phyloP scores from a whole-genome alignment of 1,139 yeast genomes.

The Candida sp. region DNA sequence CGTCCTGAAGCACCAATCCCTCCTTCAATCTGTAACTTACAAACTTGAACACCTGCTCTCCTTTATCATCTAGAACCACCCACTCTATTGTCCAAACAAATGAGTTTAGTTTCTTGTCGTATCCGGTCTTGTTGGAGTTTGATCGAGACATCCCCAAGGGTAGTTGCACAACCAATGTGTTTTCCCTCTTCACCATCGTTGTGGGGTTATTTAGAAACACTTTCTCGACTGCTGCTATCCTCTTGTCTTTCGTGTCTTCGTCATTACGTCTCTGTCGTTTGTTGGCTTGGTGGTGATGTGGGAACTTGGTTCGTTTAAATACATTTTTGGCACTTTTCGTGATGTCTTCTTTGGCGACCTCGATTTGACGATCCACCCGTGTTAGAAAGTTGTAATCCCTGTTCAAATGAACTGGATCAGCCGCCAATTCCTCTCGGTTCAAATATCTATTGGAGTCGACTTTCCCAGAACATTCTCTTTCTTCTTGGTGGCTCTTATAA shows the following conservation, averaged over 20 bases:
- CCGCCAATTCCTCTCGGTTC: conserved; percentile 41
- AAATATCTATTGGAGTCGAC: conserved; percentile 68
- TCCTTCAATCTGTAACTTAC: conserved; percentile 54
- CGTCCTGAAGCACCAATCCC: conserved; percentile 29
- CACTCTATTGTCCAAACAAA: conserved; percentile 87
- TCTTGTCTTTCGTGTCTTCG: conserved; percentile 24
- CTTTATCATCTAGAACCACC: conserved; percentile 44
- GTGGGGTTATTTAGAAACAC: conserved; percentile 28
- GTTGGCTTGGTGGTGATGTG: conserved; percentile 14
- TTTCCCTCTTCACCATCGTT: conserved; percentile 34
- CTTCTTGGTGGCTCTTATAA: conserved; percentile 69
- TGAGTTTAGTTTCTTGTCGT: conserved; percentile 65
- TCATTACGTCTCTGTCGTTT: conserved; percentile 28
- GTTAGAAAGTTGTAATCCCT: conserved; percentile 84
- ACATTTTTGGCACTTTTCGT: conserved; percentile 36
- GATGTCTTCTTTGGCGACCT: conserved; percentile 55
- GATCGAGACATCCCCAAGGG: conserved; percentile 85
- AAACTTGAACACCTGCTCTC: conserved; percentile 29
- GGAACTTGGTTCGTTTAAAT: conserved; percentile 30
- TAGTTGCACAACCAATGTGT: conserved; percentile 45
- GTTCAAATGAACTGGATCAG: conserved; percentile 53
- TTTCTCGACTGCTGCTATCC: conserved; percentile 25
- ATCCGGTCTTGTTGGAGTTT: conserved; percentile 67
- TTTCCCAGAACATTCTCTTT: conserved; percentile 67
- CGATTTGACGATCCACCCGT: conserved; percentile 60